A percentile compares a stretch with the other conserved stretches of the same genome.
Conservation (phyloP, 208 protist species). For the Trypanosoma theileri region DNA sequence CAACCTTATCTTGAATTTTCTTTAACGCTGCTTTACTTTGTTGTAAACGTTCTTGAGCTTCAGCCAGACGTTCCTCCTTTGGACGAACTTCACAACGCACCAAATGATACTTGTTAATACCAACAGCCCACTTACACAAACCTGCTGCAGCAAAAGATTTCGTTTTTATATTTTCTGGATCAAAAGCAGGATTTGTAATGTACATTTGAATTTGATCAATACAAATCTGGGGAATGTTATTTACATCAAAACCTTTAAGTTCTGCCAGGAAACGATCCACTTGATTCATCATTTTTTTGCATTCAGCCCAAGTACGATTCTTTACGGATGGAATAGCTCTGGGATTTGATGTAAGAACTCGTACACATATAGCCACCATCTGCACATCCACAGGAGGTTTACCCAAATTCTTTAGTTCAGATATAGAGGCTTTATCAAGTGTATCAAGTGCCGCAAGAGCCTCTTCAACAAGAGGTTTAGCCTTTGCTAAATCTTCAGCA, state of each 20-base stretch:
- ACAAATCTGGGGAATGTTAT: conserved; percentile 95
- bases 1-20: conserved; percentile 95
- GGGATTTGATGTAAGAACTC: conserved; percentile 93
- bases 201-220: conserved; percentile 94
- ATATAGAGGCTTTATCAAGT: conserved; percentile 97
- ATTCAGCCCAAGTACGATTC: conserved; percentile 94
- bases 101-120: conserved; percentile 95
- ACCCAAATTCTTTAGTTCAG: conserved; percentile 96
- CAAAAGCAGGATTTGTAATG: conserved; percentile 92
- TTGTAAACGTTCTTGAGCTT: conserved; percentile 90
- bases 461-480: conserved; percentile 93
- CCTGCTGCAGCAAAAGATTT: conserved; percentile 97
- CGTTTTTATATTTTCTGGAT: conserved; percentile 86
- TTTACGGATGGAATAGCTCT: conserved; percentile 87
- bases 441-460: conserved; percentile 96
- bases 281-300: conserved; percentile 97
- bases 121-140: conserved; percentile 96
- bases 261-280: conserved; percentile 94
- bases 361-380: conserved; percentile 95
- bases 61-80: conserved; percentile 93
- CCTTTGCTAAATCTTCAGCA: conserved; percentile 88
- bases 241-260: conserved; percentile 93
- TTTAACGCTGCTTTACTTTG: conserved; percentile 87
- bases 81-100: conserved; percentile 97
- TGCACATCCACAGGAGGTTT: conserved; percentile 95